Base-by-base conservation (phyloP, 73 alveolate genomes). In the Paramecium octaurelia region DNA sequence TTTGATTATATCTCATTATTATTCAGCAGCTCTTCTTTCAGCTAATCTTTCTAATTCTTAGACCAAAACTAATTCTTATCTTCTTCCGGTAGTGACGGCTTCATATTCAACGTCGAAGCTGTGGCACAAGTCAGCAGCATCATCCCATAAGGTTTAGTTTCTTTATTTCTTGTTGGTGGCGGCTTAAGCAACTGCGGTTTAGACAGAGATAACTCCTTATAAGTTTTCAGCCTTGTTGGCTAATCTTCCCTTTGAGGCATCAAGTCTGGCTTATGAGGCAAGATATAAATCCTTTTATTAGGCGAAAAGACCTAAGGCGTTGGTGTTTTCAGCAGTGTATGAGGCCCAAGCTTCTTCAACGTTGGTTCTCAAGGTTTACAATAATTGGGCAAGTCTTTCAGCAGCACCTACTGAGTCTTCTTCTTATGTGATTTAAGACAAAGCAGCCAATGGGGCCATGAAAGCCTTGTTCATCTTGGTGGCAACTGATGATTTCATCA, bases 11-110 rank as follows among this genome's bases (percentile, higher is more conserved):
- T 64, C 84, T 64, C 84, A 64, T 64, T 64, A 64, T 64, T 64
- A 64, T 80, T 80, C 91, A 80, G 91, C 91, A 48, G 75, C 76
- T 80, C 91, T 80, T 80, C 91, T 80, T 80, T 80, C 91, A 43
- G 75, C 91, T 80, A 80, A 80, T 80, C 91, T 80, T 42, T 80
- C 91, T 80, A 80, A 80, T 80, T 80, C 91, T 34, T 34, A 29
- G 34, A 80, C 91, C 48, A 80, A 46, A 43, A 80, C 91, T 21
- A 80, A 46, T 80, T 80, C 91, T 42, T 42, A 42, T 80, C 91
- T 80, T 80, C 91, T 80, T 40, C 91, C 73, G 6, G 91, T 58
- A 5, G 91, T 42, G 43, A 43, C 75, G 75, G 91, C 75, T 1
- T 21, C 6, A 43, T 80, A 80, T 80, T 80, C 91, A 80, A 80